Evolutionary conservation across 306 rosid genomes (phyloP).

Genomic region (Gastrolobium villosum): DNA sequence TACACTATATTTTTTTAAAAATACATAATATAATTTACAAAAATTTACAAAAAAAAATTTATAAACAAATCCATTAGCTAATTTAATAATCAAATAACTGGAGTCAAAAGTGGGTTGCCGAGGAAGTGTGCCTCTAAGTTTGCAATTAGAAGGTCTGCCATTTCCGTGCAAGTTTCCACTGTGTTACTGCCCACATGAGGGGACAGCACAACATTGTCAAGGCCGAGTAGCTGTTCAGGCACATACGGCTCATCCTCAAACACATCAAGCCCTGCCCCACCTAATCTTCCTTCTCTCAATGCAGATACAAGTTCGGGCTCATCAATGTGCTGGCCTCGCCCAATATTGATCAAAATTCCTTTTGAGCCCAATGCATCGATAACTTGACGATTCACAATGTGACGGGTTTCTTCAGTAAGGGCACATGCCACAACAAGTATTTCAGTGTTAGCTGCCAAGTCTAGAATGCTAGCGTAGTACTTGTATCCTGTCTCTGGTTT

Average conservation of each 20-base stretch:
- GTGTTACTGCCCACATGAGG: conserved; percentile 79
- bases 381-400: conserved; percentile 67
- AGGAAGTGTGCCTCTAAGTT: conserved; percentile 74
- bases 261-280: conserved; percentile 85
- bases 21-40: no score
- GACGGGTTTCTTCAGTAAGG: conserved; percentile 65
- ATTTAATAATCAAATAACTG: conserved; percentile 50
- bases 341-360: conserved; percentile 75
- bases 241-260: conserved; percentile 75
- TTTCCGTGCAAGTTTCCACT: conserved; percentile 63
- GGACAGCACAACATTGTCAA: conserved; percentile 69
- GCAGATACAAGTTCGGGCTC: conserved; percentile 72
- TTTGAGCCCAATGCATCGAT: conserved; percentile 72
- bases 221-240: conserved; percentile 59
- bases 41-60: no score
- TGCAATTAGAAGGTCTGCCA: conserved; percentile 73
- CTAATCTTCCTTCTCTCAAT: conserved; percentile 63
- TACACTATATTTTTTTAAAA: no score
- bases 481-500: conserved; percentile 61
- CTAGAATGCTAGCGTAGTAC: conserved; percentile 58
- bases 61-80: no score
- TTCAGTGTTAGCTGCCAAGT: conserved; percentile 63
- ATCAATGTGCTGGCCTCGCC: conserved; percentile 64
- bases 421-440: conserved; percentile 69
- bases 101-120: conserved; percentile 63